Evolutionary conservation across 495 filamentous ascomycete species (phyloP).

Genomic region (Baudoinia panamericana): DNA sequence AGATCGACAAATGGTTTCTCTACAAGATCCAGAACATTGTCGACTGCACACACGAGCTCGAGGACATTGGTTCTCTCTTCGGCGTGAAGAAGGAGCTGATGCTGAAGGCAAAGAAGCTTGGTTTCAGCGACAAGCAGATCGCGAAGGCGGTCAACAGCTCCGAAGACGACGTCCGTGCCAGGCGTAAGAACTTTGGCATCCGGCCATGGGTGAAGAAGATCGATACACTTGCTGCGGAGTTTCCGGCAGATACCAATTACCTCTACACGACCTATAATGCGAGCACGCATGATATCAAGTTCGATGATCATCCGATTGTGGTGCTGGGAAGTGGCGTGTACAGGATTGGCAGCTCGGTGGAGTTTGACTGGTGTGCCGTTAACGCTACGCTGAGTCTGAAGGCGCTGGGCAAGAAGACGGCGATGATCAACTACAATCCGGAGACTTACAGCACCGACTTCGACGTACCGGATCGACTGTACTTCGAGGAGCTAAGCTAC

Average conservation of each 20-base stretch:
- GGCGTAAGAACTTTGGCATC: slow-evolving; percentile 75
- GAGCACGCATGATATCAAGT: slow-evolving; percentile 84
- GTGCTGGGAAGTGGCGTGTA: slow-evolving; percentile 92
- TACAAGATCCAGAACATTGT: slow-evolving; percentile 96
- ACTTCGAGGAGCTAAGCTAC: slow-evolving; percentile 95
- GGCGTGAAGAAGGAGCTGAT: slow-evolving; percentile 78
- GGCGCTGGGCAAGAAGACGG: slow-evolving; percentile 89
- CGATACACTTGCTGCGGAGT: slow-evolving; percentile 92
- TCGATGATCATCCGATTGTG: slow-evolving; percentile 83
- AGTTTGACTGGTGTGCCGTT: slow-evolving; percentile 98
- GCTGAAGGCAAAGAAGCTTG: slow-evolving; percentile 86
- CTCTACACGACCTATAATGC: slow-evolving; percentile 98
- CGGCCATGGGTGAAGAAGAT: slow-evolving; percentile 92
- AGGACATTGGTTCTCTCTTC: slow-evolving; percentile 74
- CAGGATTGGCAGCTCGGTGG: slow-evolving; percentile 91
- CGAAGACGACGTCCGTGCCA: slow-evolving; percentile 81
- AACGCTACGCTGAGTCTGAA: slow-evolving; percentile 78
- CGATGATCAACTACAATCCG: slow-evolving; percentile 90
- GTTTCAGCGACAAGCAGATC: slow-evolving; percentile 95
- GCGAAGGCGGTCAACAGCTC: slow-evolving; percentile 68
- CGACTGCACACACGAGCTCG: slow-evolving; percentile 71
- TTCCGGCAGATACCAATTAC: slow-evolving; percentile 95
- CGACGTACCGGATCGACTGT: slow-evolving; percentile 86
- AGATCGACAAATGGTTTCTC: slow-evolving; percentile 95
- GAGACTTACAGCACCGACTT: slow-evolving; percentile 86